Conservation (phyloP, 2,329 filamentous ascomycete genomes). For the Talaromyces sp. region DNA sequence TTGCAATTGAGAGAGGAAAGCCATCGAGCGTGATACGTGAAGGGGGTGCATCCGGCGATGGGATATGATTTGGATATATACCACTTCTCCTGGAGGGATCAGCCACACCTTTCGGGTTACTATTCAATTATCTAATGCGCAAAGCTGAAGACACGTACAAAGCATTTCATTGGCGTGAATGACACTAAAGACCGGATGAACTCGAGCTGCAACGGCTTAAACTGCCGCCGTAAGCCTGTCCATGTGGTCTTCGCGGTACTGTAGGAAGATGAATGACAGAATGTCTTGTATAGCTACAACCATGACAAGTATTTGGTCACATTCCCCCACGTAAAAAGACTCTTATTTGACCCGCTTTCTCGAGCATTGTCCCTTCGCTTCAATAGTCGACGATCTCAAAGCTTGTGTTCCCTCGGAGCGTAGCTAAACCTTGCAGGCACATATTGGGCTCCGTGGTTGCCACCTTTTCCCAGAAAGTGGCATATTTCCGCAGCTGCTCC, state of each 20-base stretch:
- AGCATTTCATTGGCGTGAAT: not conserved
- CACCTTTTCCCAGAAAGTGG: not conserved
- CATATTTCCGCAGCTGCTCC: not conserved
- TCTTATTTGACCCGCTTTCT: not conserved
- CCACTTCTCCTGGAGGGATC: not conserved
- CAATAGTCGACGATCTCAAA: not conserved
- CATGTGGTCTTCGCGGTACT: not conserved
- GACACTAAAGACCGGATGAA: not conserved
- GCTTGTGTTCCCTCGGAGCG: not conserved
- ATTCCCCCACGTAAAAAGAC: not conserved
- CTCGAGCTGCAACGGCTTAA: not conserved
- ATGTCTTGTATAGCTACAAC: not conserved
- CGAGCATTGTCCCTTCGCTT: not conserved
- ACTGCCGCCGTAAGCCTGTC: not conserved
- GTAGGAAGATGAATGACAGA: not conserved
- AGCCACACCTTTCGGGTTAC: not conserved
- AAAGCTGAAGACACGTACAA: not conserved
- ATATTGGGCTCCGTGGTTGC: not conserved
- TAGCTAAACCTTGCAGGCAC: not conserved
- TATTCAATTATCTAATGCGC: not conserved
- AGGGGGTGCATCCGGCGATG: not conserved
- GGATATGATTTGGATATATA: not conserved
- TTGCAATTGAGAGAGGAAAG: not conserved
- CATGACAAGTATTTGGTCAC: not conserved
- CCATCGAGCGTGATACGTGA: not conserved